Conservation (phyloP, 805 yeast species). For the Saccharomycopsis microspora region DNA sequence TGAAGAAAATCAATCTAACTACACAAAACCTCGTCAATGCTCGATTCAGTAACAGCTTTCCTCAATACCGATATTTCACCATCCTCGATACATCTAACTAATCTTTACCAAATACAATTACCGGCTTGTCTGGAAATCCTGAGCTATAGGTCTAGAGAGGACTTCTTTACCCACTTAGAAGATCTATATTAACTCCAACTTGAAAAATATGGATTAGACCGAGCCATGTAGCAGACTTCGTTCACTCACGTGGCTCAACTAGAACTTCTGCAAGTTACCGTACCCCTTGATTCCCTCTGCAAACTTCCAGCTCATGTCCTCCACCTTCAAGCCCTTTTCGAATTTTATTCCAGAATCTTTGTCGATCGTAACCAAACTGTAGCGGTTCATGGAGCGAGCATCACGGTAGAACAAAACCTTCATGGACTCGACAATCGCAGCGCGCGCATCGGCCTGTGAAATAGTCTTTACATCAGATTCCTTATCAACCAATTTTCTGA, state of each 20-base stretch:
- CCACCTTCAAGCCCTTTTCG: conserved; percentile 56
- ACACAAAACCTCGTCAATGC: neutral
- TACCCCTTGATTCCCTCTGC: conserved; percentile 85
- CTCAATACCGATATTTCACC: too few species aligned
- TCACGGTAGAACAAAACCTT: conserved; percentile 92
- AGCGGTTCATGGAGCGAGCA: conserved; percentile 85
- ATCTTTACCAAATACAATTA: too few species aligned
- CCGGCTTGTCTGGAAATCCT: too few species aligned
- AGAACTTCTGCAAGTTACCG: conserved; percentile 42
- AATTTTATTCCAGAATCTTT: conserved; percentile 49
- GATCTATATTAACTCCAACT: too few species aligned
- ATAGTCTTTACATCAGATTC: conserved; percentile 68
- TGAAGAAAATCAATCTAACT: neutral
- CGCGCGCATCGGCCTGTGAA: conserved; percentile 63
- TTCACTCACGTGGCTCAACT: neutral
- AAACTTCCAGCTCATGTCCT: conserved; percentile 79
- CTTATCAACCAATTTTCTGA: conserved; percentile 71
- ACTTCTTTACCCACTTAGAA: too few species aligned
- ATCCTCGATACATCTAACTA: too few species aligned
- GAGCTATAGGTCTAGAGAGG: too few species aligned
- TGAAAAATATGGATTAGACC: too few species aligned
- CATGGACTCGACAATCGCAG: conserved; percentile 77
- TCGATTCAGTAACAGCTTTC: too few species aligned
- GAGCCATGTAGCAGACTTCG: neutral
- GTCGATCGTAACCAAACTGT: conserved; percentile 66